These are phyloP conservation scores for Trichopus zeylanicus DNA, from an alignment of 116 monocot species.

Conservation along the genomic window DNA sequence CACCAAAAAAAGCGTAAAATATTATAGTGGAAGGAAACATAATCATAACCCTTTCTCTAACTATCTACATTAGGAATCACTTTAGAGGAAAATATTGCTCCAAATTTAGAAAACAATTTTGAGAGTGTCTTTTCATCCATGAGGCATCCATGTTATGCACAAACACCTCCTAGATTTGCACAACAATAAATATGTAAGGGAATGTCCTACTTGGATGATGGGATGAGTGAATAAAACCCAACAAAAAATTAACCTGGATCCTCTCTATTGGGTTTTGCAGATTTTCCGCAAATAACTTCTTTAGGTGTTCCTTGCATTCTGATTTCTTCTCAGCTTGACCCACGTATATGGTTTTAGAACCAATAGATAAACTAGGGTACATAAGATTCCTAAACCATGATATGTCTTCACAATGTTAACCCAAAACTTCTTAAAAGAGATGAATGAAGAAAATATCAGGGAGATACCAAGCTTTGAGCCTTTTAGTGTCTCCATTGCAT, in stretches of 20 bases:
- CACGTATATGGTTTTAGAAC: conserved; percentile 41
- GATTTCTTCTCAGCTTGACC: conserved; percentile 36
- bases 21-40: no score
- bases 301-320: conserved; percentile 22
- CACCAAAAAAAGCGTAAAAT: no score
- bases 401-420: neutral
- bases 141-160: conserved; percentile 35
- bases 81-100: conserved; percentile 25
- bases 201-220: no score
- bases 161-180: conserved; percentile 27
- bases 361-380: no score
- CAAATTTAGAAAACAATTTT: conserved; percentile 25
- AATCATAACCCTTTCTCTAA: conserved; percentile 41
- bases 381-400: neutral
- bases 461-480: conserved; percentile 35
- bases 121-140: conserved; percentile 23
- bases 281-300: conserved; percentile 3
- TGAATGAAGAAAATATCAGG: neutral
- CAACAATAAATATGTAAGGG: neutral
- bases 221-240: no score
- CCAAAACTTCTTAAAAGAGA: neutral
- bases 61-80: conserved; percentile 24
- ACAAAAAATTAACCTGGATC: conserved; percentile 5
- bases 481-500: conserved; percentile 40
- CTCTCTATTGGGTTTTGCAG: neutral